Evolutionary conservation across 73 alveolate species (phyloP).

Genomic region (Tetrahymena thermophila): DNA sequence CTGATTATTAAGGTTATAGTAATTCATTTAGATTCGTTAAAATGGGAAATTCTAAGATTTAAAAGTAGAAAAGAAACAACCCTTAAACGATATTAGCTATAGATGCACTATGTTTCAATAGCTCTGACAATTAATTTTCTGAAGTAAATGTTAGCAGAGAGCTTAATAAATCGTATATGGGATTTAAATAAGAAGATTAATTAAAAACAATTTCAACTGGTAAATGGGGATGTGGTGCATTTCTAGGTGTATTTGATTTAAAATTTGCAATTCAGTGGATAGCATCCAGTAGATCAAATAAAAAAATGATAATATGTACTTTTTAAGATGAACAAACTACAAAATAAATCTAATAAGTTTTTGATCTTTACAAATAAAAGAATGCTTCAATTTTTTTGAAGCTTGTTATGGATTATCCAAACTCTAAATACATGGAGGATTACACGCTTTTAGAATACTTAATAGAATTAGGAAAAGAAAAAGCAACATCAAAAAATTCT

Average conservation of each 20-base stretch:
- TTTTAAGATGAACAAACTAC: conserved; percentile 33
- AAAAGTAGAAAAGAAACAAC: neutral
- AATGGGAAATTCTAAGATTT: neutral
- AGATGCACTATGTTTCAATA: conserved; percentile 44
- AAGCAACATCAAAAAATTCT: neutral
- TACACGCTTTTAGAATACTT: neutral
- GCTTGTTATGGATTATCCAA: neutral
- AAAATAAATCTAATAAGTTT: neutral
- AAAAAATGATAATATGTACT: conserved; percentile 41
- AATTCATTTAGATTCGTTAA: neutral
- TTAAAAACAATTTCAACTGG: conserved; percentile 42
- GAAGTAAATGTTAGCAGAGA: conserved; percentile 28
- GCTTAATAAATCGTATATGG: conserved; percentile 39
- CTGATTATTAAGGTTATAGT: conserved; percentile 64
- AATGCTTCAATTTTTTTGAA: neutral
- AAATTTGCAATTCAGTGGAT: conserved; percentile 50
- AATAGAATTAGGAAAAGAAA: neutral
- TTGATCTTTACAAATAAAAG: neutral
- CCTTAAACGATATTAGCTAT: conserved; percentile 42
- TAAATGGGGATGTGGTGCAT: conserved; percentile 70
- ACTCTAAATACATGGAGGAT: neutral
- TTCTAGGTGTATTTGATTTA: conserved; percentile 40
- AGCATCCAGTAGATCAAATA: conserved; percentile 24
- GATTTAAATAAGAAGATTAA: conserved; percentile 7
- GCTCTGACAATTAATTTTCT: conserved; percentile 15